phyloP scores from a whole-genome alignment of 1,284 basidiomycete species.

The Cerioporus squamosus region DNA sequence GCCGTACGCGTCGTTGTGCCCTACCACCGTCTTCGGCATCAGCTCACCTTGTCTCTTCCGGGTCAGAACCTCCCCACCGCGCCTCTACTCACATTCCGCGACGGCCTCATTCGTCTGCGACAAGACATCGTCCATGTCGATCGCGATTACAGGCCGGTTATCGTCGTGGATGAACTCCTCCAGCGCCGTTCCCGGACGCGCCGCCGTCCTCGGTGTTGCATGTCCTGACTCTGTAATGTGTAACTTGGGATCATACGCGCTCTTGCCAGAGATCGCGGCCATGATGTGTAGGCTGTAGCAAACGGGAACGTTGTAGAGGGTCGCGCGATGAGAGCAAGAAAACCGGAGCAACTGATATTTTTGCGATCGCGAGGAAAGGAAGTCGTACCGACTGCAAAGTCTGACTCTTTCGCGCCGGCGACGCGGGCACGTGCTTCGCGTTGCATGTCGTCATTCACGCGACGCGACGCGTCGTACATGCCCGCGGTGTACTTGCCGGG shows the following conservation, averaged over 20 bases:
- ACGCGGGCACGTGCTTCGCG: constrained; percentile 23
- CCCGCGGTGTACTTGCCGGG: too few relatives aligned
- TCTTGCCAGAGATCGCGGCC: constrained; percentile 9
- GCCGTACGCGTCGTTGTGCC: constrained; percentile 74
- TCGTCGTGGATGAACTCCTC: constrained; percentile 16
- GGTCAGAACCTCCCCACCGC: too few relatives aligned
- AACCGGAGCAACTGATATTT: too few relatives aligned
- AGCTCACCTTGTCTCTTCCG: not conserved
- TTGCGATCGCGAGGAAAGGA: too few relatives aligned
- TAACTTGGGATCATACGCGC: constrained; percentile 5
- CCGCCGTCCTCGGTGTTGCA: constrained; percentile 18
- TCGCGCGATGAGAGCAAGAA: too few relatives aligned
- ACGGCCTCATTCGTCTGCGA: constrained; percentile 70
- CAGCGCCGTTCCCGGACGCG: constrained; percentile 15
- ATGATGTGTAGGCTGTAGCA: not conserved
- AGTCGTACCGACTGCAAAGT: not conserved
- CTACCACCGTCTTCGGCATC: constrained; percentile 36
- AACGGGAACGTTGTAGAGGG: too few relatives aligned
- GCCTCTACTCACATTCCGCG: constrained; percentile 57
- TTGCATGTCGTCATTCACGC: constrained; percentile 17
- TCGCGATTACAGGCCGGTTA: constrained; percentile 56
- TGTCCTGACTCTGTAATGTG: constrained; percentile 17
- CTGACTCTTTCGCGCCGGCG: constrained; percentile 1
- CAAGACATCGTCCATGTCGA: constrained; percentile 82
- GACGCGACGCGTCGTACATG: constrained; percentile 15